Evolutionary conservation across 1,139 yeast genomes (phyloP).

Genomic region (Zygoascus hellenicus): DNA sequence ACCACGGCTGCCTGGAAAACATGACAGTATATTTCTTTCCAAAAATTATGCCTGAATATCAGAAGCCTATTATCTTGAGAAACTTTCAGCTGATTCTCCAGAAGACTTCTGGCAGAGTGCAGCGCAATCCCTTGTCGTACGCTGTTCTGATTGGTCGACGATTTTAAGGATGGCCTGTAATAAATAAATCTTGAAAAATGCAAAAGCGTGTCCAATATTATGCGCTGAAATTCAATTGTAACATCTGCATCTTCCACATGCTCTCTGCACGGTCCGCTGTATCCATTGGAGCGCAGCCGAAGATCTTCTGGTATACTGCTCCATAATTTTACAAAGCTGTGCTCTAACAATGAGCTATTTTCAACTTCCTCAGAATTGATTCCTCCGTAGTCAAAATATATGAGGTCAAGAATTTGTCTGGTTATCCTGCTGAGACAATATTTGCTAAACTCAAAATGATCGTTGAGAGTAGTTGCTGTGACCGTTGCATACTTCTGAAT

Average conservation of each 20-base stretch:
- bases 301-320: conserved; percentile 1
- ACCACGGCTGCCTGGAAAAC: conserved; percentile 17
- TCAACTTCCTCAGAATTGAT: not conserved
- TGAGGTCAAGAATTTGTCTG: not conserved
- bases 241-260: conserved; percentile 7
- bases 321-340: conserved; percentile 4
- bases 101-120: conserved; percentile 12
- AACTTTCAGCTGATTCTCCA: conserved; percentile 15
- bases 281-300: conserved; percentile 1
- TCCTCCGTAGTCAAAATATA: conserved; percentile 3
- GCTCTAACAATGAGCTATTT: conserved; percentile 1
- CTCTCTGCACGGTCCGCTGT: conserved; percentile 2
- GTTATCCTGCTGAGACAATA: conserved; percentile 2
- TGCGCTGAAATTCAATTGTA: conserved; percentile 13
- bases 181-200: conserved; percentile 15
- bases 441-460: conserved; percentile 4
- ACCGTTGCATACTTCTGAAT: conserved; percentile 1
- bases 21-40: conserved; percentile 17
- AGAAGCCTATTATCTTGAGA: conserved; percentile 9
- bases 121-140: conserved; percentile 11
- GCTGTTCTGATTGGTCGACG: not conserved
- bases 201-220: conserved; percentile 14
- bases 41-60: conserved; percentile 13
- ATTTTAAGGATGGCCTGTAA: conserved; percentile 12
- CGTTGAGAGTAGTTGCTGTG: not conserved